phyloP scores from a whole-genome alignment of 2,329 filamentous ascomycete genomes.

The Golovinomyces cichoracearum region DNA sequence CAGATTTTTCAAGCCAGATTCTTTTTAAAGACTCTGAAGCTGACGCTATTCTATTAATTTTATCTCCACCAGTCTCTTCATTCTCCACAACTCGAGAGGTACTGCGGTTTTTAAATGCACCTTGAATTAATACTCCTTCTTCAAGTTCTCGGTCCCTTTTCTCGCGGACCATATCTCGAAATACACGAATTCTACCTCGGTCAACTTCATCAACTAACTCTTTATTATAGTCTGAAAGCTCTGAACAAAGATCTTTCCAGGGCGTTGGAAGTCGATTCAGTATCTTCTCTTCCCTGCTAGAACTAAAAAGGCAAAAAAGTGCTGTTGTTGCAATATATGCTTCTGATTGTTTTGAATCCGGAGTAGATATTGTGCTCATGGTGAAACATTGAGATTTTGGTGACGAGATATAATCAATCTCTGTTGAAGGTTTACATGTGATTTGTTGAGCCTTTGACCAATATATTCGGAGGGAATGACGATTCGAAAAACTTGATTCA shows the following conservation, averaged over 20 bases:
- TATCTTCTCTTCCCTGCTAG: slow-evolving; percentile 61
- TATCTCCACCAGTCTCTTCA: slow-evolving; percentile 20
- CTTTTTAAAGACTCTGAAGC: slow-evolving; percentile 21
- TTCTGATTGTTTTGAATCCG: slow-evolving; percentile 59
- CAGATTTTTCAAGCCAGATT: slow-evolving; percentile 33
- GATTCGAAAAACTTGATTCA: slow-evolving; percentile 45
- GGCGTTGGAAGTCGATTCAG: slow-evolving; percentile 48
- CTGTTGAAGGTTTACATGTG: slow-evolving; percentile 15
- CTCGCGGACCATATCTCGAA: slow-evolving; percentile 44
- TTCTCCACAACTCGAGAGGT: slow-evolving; percentile 22
- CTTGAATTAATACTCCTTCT: slow-evolving; percentile 50
- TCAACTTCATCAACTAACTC: slow-evolving; percentile 43
- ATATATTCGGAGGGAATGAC: slow-evolving; percentile 44
- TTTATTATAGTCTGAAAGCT: slow-evolving; percentile 48
- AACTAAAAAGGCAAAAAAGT: slow-evolving; percentile 55
- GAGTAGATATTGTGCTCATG: slow-evolving; percentile 49
- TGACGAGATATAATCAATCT: slow-evolving; percentile 13
- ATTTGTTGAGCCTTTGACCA: slow-evolving; percentile 53
- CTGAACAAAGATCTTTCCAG: slow-evolving; percentile 69
- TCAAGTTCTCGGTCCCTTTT: slow-evolving; percentile 43
- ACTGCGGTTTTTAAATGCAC: slow-evolving; percentile 42
- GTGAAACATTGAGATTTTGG: slow-evolving; percentile 36
- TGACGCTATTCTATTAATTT: slow-evolving; percentile 12
- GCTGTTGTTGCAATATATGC: slow-evolving; percentile 59
- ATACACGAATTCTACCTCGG: slow-evolving; percentile 36